These are phyloP conservation scores for Esteya vermicola DNA, from an alignment of 2,329 filamentous ascomycete genomes.

Conservation along the genomic window DNA sequence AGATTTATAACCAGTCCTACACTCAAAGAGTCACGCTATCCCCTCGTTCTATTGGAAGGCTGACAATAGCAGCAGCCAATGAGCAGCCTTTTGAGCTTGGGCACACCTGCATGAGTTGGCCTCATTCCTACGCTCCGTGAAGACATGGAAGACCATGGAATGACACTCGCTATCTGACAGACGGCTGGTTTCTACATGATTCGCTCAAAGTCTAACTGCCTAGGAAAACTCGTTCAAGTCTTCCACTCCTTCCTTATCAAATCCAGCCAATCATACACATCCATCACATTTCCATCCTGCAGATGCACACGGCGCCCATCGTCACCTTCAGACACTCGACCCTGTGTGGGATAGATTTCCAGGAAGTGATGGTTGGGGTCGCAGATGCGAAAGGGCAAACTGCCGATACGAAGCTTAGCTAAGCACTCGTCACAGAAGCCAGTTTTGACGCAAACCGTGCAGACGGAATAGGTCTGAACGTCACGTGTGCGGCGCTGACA, in stretches of 20 bases:
- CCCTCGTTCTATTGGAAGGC: no score
- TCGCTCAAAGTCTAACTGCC: no score
- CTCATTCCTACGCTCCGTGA: no score
- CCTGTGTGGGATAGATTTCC: background rate
- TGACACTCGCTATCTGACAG: no score
- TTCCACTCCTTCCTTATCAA: background rate
- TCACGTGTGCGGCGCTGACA: background rate
- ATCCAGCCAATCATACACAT: background rate
- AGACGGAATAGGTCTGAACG: background rate
- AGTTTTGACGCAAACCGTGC: background rate
- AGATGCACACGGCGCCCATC: background rate
- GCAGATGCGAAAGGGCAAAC: background rate
- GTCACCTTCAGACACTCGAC: background rate
- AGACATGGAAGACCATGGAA: no score
- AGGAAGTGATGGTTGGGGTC: background rate
- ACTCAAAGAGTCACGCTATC: no score
- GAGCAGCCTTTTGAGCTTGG: no score
- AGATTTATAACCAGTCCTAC: no score
- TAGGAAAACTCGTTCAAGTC: no score
- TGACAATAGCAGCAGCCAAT: no score
- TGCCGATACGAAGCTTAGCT: background rate
- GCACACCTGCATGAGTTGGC: no score
- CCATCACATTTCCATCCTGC: background rate
- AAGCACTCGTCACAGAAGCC: background rate
- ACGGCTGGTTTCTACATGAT: no score